Evolutionary conservation across 2,329 filamentous ascomycete genomes (phyloP).

Genomic region (Monosporascus sp.): DNA sequence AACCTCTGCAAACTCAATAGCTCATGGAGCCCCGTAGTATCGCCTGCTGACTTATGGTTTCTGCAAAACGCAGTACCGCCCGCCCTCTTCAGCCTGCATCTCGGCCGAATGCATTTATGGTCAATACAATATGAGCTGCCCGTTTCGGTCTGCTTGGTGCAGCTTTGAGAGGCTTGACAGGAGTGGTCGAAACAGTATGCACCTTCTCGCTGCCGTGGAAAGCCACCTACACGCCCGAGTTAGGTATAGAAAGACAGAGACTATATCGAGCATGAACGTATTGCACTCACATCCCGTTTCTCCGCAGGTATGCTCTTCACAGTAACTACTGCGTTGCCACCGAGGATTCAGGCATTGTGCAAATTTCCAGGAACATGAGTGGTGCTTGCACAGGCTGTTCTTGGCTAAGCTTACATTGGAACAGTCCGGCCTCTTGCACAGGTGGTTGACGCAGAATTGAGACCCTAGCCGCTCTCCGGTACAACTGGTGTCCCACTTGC

Average conservation of each 20-base stretch:
- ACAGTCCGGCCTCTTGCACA: slow-evolving; percentile 8
- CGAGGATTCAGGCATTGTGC: slow-evolving; percentile 10
- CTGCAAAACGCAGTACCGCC: slow-evolving; percentile 10
- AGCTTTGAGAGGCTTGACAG: slow-evolving; percentile 11
- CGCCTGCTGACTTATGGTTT: slow-evolving; percentile 10
- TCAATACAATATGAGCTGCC: slow-evolving; percentile 14
- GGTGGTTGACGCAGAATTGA: slow-evolving; percentile 8
- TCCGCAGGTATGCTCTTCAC: slow-evolving; percentile 14
- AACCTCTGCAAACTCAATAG: slow-evolving; percentile 13
- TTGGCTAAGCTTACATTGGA: slow-evolving; percentile 8
- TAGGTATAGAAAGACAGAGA: no score
- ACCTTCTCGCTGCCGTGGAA: slow-evolving; percentile 7
- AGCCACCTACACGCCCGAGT: slow-evolving; percentile 1
- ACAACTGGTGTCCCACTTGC: slow-evolving; percentile 10
- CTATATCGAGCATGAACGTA: no score
- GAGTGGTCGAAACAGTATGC: slow-evolving; percentile 15
- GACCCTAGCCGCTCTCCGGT: slow-evolving; percentile 2
- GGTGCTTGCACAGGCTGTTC: slow-evolving; percentile 9
- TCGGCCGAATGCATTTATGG: slow-evolving; percentile 12
- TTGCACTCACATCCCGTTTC: slow-evolving; percentile 10
- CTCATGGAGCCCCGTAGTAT: slow-evolving; percentile 6
- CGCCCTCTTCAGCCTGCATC: slow-evolving; percentile 12
- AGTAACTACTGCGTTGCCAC: slow-evolving; percentile 14
- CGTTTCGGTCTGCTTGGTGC: slow-evolving; percentile 10
- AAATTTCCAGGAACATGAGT: slow-evolving; percentile 11